Evolutionary conservation across 768 basidiomycete genomes (phyloP), one percentile per base, ranked within the genome.

Genomic region (Stropharia rugosoannulata): DNA sequence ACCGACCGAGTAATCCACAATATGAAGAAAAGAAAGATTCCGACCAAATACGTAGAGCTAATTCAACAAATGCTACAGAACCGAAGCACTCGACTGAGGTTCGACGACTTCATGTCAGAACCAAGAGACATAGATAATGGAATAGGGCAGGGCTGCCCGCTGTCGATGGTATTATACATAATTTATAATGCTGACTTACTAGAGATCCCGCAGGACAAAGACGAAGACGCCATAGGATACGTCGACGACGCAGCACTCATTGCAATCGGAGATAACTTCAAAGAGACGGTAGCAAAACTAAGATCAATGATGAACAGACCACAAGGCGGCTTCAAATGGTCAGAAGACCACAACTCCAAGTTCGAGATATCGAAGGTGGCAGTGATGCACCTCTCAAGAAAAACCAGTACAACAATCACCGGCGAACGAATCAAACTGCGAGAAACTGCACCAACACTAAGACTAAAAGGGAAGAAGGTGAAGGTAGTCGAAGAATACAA

Each of bases 191-290:
- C 7, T 6, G 66, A 61, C 36, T 51, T 63, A 16, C 29, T 64
- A 2, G 43, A 59, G 1, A 18, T 61, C 39, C 38, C 50, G 7
- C 7, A 41, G n/a, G 36, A 36, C 41, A 3, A 18, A 10, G 18
- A 15, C 2, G 46, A 62, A n/a, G 63, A 82, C 57, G 77, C 76
- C 1, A 68, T 75, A 44, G 7, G 46, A 7, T 54, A 57, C 27
- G 45, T 46, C 5, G 45, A 46, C 45, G 45, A 46, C 45, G 45
- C 27, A 5, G 15, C 22, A 8, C 18, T 46, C 6, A 8, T 22
- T 9, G 45, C 45, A 15, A n/a, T 8, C 7, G 45, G 19, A 3
- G 45, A 46, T 1, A 29, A 16, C 15, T 46, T 46, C 45, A 19
- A 16, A 22, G 27, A 19, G 6, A 46, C 45, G 8, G 45, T 19